Percentiles rank a stretch among this genome's conserved stretches.
Conservation (phyloP, 176 grass and related monocot species). For the Musa itinerans region DNA sequence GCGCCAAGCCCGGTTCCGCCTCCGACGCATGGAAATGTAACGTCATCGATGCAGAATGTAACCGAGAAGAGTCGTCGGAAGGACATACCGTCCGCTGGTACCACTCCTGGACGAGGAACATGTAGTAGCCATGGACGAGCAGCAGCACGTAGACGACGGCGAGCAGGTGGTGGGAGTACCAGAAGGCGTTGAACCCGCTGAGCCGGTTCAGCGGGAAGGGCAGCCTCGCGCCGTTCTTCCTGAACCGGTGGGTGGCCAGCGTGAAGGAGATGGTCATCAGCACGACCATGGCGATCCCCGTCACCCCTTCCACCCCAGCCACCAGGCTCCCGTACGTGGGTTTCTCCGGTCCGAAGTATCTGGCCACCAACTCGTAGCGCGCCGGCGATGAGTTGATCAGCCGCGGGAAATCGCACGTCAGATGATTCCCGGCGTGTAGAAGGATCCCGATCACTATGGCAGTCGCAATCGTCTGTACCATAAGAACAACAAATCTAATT, state of each 20-base stretch:
- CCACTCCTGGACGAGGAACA: slow-evolving; percentile 73
- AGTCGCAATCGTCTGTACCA: slow-evolving; percentile 73
- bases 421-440: slow-evolving; percentile 66
- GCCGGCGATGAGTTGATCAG: slow-evolving; percentile 44
- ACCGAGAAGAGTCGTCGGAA: background rate
- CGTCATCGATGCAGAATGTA: no score
- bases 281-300: slow-evolving; percentile 83
- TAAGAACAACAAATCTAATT: no score
- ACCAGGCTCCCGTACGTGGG: slow-evolving; percentile 62
- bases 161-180: slow-evolving; percentile 97
- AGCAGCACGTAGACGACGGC: slow-evolving; percentile 75
- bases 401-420: slow-evolving; percentile 81
- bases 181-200: slow-evolving; percentile 95
- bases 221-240: slow-evolving; percentile 71
- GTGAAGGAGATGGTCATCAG: slow-evolving; percentile 79
- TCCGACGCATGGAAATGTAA: no score
- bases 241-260: slow-evolving; percentile 91
- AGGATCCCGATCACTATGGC: slow-evolving; percentile 82
- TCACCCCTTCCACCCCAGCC: slow-evolving; percentile 56
- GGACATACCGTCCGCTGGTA: slow-evolving; percentile 60
- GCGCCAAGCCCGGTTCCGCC: background rate
- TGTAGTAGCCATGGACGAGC: slow-evolving; percentile 60
- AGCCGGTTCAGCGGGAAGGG: slow-evolving; percentile 85
- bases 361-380: slow-evolving; percentile 37
- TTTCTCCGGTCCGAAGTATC: slow-evolving; percentile 44